Evolutionary conservation across 2,329 filamentous ascomycete genomes (phyloP).

Genomic region (Basipetospora sp.): DNA sequence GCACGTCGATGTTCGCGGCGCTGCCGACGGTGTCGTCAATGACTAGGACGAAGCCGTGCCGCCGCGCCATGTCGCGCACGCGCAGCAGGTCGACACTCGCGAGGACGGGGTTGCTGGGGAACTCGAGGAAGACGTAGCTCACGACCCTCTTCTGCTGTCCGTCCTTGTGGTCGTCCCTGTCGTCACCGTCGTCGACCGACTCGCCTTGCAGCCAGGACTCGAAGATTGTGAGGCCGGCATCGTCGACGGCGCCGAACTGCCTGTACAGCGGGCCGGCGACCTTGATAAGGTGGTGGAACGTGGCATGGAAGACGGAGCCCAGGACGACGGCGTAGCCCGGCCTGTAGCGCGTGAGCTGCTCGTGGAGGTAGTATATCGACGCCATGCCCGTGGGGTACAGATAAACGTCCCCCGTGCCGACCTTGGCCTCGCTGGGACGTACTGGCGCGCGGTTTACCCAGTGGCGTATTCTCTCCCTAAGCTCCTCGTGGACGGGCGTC

Average conservation of each 20-base stretch:
- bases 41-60: conserved; percentile 29
- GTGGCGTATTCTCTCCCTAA: conserved; percentile 26
- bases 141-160: no score
- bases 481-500: conserved; percentile 19
- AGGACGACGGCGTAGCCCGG: conserved; percentile 26
- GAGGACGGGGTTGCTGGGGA: conserved; percentile 23
- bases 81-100: conserved; percentile 19
- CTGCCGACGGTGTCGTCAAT: conserved; percentile 35
- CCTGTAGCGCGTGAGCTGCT: conserved; percentile 23
- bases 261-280: conserved; percentile 21
- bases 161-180: no score
- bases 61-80: conserved; percentile 24
- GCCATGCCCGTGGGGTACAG: conserved; percentile 42
- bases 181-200: conserved; percentile 23
- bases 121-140: conserved; percentile 34
- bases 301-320: conserved; percentile 37
- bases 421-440: conserved; percentile 9
- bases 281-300: conserved; percentile 31
- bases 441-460: conserved; percentile 27
- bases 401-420: conserved; percentile 26
- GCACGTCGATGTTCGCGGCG: conserved; percentile 35
- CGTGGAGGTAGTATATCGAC: conserved; percentile 26
- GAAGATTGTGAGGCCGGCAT: conserved; percentile 26
- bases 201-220: conserved; percentile 21
- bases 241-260: conserved; percentile 31